These are phyloP conservation scores for Neurospora cerealis DNA, from an alignment of 495 filamentous ascomycete species.

Conservation along the genomic window DNA sequence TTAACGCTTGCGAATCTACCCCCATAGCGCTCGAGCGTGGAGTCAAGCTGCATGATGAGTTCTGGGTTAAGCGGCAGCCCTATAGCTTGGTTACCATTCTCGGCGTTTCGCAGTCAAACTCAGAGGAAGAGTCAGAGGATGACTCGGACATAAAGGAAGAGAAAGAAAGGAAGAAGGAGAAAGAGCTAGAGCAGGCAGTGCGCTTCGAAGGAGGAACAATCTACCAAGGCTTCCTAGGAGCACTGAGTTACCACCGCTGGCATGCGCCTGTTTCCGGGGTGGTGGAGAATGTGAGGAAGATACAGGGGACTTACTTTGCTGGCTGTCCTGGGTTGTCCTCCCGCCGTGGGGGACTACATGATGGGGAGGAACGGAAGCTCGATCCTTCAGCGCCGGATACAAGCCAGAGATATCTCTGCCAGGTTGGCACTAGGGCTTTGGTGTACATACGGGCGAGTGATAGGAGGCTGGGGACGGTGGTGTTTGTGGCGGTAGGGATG, in stretches of 20 bases:
- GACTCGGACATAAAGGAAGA: background rate
- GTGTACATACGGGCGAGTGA: background rate
- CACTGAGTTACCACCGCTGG: slow-evolving; percentile 41
- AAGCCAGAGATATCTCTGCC: background rate
- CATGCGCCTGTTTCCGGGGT: slow-evolving; percentile 34
- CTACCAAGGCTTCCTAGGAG: slow-evolving; percentile 31
- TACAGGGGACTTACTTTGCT: slow-evolving; percentile 22
- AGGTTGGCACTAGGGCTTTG: background rate
- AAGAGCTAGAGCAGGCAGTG: background rate
- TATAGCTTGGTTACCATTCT: slow-evolving; percentile 33
- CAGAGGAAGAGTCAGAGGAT: background rate
- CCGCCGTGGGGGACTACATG: background rate
- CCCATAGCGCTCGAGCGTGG: background rate
- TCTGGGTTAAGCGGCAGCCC: slow-evolving; percentile 37
- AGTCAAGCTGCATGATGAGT: slow-evolving; percentile 20
- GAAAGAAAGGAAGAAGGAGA: background rate
- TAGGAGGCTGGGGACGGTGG: background rate
- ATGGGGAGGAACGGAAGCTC: background rate
- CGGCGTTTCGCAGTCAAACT: slow-evolving; percentile 6
- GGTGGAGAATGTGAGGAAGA: slow-evolving; percentile 22
- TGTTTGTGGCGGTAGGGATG: background rate
- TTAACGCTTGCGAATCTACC: slow-evolving; percentile 33
- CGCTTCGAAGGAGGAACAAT: slow-evolving; percentile 30
- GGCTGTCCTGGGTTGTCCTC: background rate
- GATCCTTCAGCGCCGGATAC: background rate